phyloP scores from a whole-genome alignment of 805 yeast species.

The Candida broadrunensis region DNA sequence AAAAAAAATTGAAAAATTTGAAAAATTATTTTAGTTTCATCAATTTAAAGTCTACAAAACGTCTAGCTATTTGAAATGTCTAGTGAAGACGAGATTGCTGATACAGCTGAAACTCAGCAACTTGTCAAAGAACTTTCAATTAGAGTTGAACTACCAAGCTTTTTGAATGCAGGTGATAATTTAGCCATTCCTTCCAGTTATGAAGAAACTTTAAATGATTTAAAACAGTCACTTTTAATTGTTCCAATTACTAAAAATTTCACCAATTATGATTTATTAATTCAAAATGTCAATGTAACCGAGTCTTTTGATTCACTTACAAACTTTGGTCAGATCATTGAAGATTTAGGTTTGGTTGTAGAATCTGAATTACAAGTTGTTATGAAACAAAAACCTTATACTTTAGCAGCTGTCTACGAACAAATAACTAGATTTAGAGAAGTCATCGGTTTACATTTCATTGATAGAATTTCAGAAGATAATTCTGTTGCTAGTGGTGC shows the following conservation, averaged over 20 bases:
- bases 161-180: constrained; percentile 9
- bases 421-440: constrained; percentile 68
- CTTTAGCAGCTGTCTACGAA: constrained; percentile 53
- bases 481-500: constrained; percentile 47
- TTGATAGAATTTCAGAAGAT: constrained; percentile 42
- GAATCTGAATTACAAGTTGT: constrained; percentile 35
- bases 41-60: not conserved
- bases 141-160: constrained; percentile 9
- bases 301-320: constrained; percentile 25
- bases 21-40: not conserved
- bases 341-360: constrained; percentile 14
- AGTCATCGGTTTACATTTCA: constrained; percentile 48
- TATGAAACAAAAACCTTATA: constrained; percentile 56
- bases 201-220: constrained; percentile 53
- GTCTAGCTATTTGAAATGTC: constrained; percentile 4
- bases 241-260: constrained; percentile 55
- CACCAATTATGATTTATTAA: constrained; percentile 55
- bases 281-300: constrained; percentile 29
- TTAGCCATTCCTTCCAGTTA: constrained; percentile 25
- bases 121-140: constrained; percentile 8
- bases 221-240: constrained; percentile 57
- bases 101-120: constrained; percentile 1
- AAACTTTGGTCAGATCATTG: constrained; percentile 21
- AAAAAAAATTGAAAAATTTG: constrained; percentile 7
- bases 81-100: constrained; percentile 4